Conservation (phyloP, 139 green algal species). For the Closterium sp. region DNA sequence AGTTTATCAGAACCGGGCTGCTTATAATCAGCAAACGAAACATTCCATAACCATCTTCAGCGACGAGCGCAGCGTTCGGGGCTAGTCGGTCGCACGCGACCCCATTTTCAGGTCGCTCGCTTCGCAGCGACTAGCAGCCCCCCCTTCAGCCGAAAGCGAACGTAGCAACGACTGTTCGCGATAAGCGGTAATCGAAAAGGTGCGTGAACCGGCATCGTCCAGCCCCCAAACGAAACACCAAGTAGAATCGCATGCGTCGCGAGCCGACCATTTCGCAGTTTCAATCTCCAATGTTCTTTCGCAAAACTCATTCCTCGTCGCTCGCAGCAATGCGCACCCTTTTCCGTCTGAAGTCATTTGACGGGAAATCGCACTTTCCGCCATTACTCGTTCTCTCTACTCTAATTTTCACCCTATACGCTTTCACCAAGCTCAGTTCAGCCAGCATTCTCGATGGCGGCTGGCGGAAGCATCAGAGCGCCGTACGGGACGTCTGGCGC, state of each 20-base stretch:
- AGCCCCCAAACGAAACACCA: neutral
- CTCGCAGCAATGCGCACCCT: neutral
- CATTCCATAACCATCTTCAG: no score
- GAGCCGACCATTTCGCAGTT: neutral
- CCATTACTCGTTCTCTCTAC: neutral
- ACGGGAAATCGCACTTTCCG: neutral
- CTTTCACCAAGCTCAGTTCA: neutral
- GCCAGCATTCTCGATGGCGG: neutral
- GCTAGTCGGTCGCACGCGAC: neutral
- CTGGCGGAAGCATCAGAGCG: neutral
- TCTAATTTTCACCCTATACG: neutral
- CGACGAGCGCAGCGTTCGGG: no score
- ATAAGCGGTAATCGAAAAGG: neutral
- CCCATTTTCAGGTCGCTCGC: neutral
- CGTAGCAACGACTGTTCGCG: neutral
- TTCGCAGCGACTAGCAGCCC: neutral
- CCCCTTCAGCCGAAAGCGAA: neutral
- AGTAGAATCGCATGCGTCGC: neutral
- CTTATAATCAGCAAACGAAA: no score
- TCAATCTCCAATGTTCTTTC: neutral
- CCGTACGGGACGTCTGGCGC: neutral
- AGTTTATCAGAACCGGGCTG: no score
- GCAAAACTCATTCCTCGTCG: neutral
- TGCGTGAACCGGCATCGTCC: neutral
- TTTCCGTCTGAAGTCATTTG: neutral